A percentile compares a stretch with the other conserved stretches of the same genome.
These are phyloP conservation scores for Calonectria pauciramosa DNA, from an alignment of 2,329 filamentous ascomycete species.

Conservation along the genomic window DNA sequence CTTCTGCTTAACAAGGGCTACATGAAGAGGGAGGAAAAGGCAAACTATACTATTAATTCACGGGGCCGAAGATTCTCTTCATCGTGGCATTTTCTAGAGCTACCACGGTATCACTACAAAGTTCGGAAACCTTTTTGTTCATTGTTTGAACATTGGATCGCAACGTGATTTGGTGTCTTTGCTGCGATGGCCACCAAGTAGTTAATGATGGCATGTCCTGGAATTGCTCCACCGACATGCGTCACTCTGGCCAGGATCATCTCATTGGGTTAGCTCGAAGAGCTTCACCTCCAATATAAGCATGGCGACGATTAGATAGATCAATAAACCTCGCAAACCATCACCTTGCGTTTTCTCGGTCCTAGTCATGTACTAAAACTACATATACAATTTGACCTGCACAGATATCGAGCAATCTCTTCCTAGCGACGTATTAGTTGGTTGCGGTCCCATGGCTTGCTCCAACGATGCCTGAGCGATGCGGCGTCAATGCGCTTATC, in stretches of 20 bases:
- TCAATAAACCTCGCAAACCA: too few relatives aligned
- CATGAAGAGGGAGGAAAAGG: conserved; percentile 25
- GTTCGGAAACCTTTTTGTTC: conserved; percentile 15
- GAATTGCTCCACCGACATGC: background rate
- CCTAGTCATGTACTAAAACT: background rate
- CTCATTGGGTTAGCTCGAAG: background rate
- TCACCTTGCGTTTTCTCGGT: background rate
- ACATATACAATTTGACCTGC: background rate
- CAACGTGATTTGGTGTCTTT: background rate
- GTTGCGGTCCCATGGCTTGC: background rate
- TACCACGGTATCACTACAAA: conserved; percentile 19
- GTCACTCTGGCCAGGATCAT: background rate
- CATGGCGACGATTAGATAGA: background rate
- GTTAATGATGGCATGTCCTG: background rate
- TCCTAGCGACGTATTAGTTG: background rate
- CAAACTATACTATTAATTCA: conserved; percentile 35
- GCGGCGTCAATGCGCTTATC: conserved; percentile 33
- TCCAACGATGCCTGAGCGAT: conserved; percentile 22
- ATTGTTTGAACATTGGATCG: background rate
- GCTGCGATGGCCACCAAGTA: background rate
- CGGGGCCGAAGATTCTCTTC: conserved; percentile 20
- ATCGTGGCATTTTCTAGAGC: conserved; percentile 18
- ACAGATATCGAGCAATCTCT: background rate
- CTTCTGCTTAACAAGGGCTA: conserved; percentile 23
- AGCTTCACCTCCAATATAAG: background rate